Evolutionary conservation across 768 basidiomycete genomes (phyloP), one percentile per base, ranked within the genome.

Genomic region (Mycena capillaripes): DNA sequence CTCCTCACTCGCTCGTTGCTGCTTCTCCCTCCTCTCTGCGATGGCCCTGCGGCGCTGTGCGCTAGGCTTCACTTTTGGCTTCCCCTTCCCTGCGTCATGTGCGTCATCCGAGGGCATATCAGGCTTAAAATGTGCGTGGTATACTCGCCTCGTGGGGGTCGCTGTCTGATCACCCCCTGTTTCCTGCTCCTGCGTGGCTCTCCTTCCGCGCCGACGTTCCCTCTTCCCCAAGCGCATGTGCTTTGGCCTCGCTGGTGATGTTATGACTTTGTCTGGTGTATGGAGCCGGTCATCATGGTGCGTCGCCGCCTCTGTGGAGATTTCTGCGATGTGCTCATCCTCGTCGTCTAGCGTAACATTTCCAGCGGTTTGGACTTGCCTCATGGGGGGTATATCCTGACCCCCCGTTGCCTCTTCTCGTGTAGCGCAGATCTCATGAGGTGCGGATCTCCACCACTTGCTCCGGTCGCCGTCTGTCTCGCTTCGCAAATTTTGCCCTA

Each of bases 311-410:
- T n/a, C n/a, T n/a, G n/a, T n/a, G 19, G 6, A 9, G 21, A 9
- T 8, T 23, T 11, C 34, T 2, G 8, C 32, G 6, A 10, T 23
- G 27, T 36, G 4, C 36, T 42, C 25, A 36, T 65, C 19, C 52
- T 52, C 34, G 16, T 27, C 16, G 38, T 57, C 27, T 7, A 32
- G 17, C 12, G 16, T 1, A 2, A 32, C 2, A 30, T 6, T 6
- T 27, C 14, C 29, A 5, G 38, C n/a, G 17, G 1, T 14, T 17
- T 12, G 46, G 32, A 67, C 66, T 67, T 59, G 66, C 66, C 66
- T 67, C 44, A 46, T 23, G 57, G 66, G 66, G 66, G 56, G 46
- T 59, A 25, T 52, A n/a, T 52, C 36, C 32, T 59, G 7, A n/a
- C 34, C 66, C 66, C 66, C 66, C 66, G 34, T 53, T 6, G 27